These are phyloP conservation scores for Penicilliopsis zonata DNA, from an alignment of 495 filamentous ascomycete species.

Conservation along the genomic window DNA sequence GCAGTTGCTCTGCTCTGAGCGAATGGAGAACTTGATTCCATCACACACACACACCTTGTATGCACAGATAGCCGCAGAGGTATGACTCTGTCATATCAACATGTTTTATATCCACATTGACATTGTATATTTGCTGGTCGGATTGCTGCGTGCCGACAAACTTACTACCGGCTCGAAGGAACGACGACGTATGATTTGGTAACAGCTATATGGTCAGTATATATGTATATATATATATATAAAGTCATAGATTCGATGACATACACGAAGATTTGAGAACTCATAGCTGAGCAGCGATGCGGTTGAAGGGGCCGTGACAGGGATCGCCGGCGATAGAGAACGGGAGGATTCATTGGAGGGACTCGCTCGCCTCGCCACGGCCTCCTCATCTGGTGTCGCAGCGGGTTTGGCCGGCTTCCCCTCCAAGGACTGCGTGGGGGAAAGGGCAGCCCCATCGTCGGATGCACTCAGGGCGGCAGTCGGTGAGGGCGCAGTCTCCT, in stretches of 20 bases:
- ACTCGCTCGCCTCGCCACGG: conserved; percentile 19
- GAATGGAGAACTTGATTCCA: no score
- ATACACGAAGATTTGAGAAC: conserved; percentile 54
- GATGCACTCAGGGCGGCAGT: conserved; percentile 20
- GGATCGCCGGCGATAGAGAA: conserved; percentile 14
- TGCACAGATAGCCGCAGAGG: conserved; percentile 88
- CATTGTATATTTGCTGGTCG: conserved; percentile 81
- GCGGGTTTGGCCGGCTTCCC: conserved; percentile 11
- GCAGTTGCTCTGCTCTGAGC: background rate
- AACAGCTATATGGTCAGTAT: conserved; percentile 30
- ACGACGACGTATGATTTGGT: conserved; percentile 59
- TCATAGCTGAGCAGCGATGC: conserved; percentile 48
- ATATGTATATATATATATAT: no score
- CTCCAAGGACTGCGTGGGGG: conserved; percentile 17
- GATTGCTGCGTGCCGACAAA: conserved; percentile 89
- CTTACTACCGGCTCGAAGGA: conserved; percentile 74
- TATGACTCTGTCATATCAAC: conserved; percentile 93
- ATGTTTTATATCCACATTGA: conserved; percentile 94
- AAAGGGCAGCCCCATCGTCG: conserved; percentile 19
- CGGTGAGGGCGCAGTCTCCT: conserved; percentile 10
- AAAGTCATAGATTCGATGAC: conserved; percentile 7
- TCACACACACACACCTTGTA: conserved; percentile 83
- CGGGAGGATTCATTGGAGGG: conserved; percentile 20
- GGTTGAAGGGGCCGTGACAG: conserved; percentile 21
- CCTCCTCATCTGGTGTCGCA: conserved; percentile 22